Conservation (phyloP, 2,329 filamentous ascomycete genomes). For the Trichoderma lentiforme region DNA sequence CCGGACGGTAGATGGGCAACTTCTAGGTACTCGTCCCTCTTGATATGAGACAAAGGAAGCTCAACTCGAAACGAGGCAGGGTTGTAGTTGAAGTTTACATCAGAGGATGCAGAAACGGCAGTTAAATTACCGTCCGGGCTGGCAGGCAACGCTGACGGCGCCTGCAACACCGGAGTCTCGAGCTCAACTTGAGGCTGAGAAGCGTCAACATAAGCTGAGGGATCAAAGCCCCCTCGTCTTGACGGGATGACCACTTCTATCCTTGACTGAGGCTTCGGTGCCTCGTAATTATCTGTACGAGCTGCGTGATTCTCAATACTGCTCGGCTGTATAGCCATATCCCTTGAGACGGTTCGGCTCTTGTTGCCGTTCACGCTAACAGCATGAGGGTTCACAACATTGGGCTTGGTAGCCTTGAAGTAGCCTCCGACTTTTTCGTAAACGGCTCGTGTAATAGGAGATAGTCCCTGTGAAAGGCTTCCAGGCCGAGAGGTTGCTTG, state of each 20-base stretch:
- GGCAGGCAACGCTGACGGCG: constrained; percentile 14
- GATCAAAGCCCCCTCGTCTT: constrained; percentile 38
- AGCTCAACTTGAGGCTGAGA: constrained; percentile 24
- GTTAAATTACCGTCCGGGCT: constrained; percentile 14
- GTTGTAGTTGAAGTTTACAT: constrained; percentile 18
- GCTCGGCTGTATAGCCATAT: constrained; percentile 21
- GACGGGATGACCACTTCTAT: constrained; percentile 49
- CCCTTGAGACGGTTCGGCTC: constrained; percentile 22
- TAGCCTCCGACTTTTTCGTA: constrained; percentile 40
- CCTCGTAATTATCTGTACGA: constrained; percentile 27
- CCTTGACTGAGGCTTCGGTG: constrained; percentile 35
- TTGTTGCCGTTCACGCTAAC: constrained; percentile 36
- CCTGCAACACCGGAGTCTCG: constrained; percentile 17
- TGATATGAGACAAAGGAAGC: constrained; percentile 42
- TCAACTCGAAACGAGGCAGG: constrained; percentile 45
- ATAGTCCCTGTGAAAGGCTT: constrained; percentile 42
- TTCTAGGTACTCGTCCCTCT: constrained; percentile 52
- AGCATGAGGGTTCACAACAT: constrained; percentile 28
- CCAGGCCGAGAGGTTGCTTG: constrained; percentile 23
- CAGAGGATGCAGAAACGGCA: constrained; percentile 12
- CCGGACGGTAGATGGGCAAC: constrained; percentile 46
- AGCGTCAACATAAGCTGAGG: constrained; percentile 35
- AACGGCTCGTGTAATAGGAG: constrained; percentile 46
- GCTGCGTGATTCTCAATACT: constrained; percentile 21
- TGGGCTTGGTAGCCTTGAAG: constrained; percentile 39